phyloP scores from a whole-genome alignment of 148 eudicot genomes.

The Fagopyrum esculentum region DNA sequence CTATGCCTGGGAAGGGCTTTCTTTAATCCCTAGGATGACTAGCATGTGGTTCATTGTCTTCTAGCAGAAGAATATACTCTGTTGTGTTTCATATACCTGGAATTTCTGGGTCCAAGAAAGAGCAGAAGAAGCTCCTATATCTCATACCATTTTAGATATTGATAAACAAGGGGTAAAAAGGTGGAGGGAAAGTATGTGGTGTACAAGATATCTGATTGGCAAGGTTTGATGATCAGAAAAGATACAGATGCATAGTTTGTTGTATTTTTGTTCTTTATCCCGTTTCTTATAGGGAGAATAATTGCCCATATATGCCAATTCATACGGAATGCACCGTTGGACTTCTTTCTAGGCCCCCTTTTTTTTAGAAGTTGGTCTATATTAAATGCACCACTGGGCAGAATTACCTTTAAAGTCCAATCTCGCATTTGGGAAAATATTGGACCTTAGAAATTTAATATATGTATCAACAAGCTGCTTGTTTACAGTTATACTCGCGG shows the following conservation, averaged over 20 bases:
- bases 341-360: background rate
- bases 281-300: background rate
- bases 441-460: background rate
- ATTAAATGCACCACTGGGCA: background rate
- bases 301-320: background rate
- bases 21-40: background rate
- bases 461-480: background rate
- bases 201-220: background rate
- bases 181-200: background rate
- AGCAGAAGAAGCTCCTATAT: background rate
- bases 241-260: background rate
- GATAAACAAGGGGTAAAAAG: background rate
- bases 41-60: background rate
- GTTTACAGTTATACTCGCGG: background rate
- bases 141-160: background rate
- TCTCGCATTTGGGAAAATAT: background rate
- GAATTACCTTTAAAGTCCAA: background rate
- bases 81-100: background rate
- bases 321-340: background rate
- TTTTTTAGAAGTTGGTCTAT: conserved; percentile 1
- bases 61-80: background rate
- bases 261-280: background rate
- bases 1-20: background rate
- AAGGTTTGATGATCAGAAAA: background rate
- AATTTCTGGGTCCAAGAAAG: background rate